Percentiles rank a stretch among this genome's conserved stretches.
Conservation (phyloP, 106 monocot genomes). For the Platanthera guangdongensis region DNA sequence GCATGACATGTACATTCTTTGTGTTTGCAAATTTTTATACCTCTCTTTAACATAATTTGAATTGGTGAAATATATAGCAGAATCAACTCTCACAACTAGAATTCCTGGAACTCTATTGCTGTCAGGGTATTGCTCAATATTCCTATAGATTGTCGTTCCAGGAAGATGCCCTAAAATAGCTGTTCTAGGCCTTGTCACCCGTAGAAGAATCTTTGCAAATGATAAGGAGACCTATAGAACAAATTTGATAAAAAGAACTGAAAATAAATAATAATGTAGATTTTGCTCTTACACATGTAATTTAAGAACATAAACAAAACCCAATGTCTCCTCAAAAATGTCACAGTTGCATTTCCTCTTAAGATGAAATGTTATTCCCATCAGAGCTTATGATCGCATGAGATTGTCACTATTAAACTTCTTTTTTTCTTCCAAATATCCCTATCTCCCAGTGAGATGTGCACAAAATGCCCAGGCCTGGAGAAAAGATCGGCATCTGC, state of each 20-base stretch:
- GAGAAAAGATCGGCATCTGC: too few relatives aligned
- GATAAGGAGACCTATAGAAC: conserved; percentile 41
- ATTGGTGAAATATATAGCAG: conserved; percentile 61
- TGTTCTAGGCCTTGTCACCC: conserved; percentile 62
- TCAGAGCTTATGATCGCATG: too few relatives aligned
- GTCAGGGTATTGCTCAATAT: conserved; percentile 55
- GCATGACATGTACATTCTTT: too few relatives aligned
- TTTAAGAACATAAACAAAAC: too few relatives aligned
- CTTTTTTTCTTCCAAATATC: too few relatives aligned
- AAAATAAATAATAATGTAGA: background rate
- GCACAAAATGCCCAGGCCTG: too few relatives aligned
- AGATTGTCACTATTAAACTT: too few relatives aligned
- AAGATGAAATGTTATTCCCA: too few relatives aligned
- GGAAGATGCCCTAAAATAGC: conserved; percentile 51
- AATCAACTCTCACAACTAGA: conserved; percentile 54
- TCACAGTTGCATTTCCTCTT: too few relatives aligned
- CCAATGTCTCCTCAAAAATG: too few relatives aligned
- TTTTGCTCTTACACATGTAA: background rate
- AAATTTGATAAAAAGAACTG: background rate
- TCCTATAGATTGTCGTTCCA: conserved; percentile 44
- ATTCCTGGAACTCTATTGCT: conserved; percentile 37
- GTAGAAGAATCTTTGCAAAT: conserved; percentile 54
- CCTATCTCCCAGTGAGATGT: too few relatives aligned
- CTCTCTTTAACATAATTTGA: conserved; percentile 60
- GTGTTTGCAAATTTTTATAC: conserved; percentile 6